Evolutionary conservation across 2,329 filamentous ascomycete genomes (phyloP).

Genomic region (Pestalotiopsis sp.): DNA sequence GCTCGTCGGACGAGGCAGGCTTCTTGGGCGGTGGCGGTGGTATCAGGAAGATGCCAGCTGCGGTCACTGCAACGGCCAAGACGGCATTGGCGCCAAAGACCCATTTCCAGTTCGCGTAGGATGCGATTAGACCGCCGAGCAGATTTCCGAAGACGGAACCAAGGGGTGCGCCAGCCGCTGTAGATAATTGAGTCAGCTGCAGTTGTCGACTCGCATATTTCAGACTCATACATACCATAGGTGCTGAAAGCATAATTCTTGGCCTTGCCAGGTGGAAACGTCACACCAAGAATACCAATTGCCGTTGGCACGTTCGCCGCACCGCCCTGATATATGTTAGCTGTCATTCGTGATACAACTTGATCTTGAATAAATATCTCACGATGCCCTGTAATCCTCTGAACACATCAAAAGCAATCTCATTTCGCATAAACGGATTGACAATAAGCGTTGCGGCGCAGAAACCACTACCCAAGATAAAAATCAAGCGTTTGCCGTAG

Average conservation of each 20-base stretch:
- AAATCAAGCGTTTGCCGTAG: conserved; percentile 67
- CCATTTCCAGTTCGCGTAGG: conserved; percentile 68
- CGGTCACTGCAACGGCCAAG: conserved; percentile 58
- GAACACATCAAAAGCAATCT: conserved; percentile 70
- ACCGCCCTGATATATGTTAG: conserved; percentile 47
- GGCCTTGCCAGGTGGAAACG: conserved; percentile 67
- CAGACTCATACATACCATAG: conserved; percentile 45
- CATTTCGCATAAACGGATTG: conserved; percentile 67
- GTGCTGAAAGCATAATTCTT: conserved; percentile 73
- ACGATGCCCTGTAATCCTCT: conserved; percentile 67
- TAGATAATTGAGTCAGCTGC: conserved; percentile 2
- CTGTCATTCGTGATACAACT: not conserved
- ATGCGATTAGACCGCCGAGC: conserved; percentile 63
- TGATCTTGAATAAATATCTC: conserved; percentile 17
- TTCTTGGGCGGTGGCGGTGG: conserved; percentile 48
- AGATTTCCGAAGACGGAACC: conserved; percentile 69
- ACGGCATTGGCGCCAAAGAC: conserved; percentile 69
- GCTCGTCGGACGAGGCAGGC: conserved; percentile 23
- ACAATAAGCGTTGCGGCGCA: conserved; percentile 60
- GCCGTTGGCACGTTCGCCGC: conserved; percentile 73
- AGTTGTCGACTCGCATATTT: too few relatives aligned
- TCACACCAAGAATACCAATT: conserved; percentile 70
- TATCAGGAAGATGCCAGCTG: conserved; percentile 62
- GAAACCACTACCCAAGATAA: conserved; percentile 66
- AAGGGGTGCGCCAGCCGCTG: conserved; percentile 63